phyloP scores from a whole-genome alignment of 371 early-diverging fungal genomes.

The Saksenaea vasiformis region DNA sequence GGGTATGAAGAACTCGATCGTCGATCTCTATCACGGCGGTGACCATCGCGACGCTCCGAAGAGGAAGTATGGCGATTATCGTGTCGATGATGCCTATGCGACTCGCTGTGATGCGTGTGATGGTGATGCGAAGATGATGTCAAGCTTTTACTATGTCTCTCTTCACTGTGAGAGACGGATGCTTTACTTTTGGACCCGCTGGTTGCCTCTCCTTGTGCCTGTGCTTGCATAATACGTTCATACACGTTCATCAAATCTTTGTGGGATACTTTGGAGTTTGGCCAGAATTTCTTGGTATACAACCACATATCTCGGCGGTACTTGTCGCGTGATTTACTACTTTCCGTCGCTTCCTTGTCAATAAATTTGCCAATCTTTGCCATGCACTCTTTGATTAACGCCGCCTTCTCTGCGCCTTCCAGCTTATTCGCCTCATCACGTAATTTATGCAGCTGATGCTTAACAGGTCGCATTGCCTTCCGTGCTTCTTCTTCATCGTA shows the following conservation, averaged over 20 bases:
- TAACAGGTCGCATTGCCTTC: conserved; percentile 58
- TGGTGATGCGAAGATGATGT: not conserved
- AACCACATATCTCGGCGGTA: conserved; percentile 60
- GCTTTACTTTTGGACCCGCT: not conserved
- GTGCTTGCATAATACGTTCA: conserved; percentile 35
- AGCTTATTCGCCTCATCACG: conserved; percentile 51
- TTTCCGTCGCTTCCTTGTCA: conserved; percentile 30
- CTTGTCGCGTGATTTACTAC: conserved; percentile 13
- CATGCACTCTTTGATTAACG: conserved; percentile 59
- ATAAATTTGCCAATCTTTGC: conserved; percentile 66
- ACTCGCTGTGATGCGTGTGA: not conserved
- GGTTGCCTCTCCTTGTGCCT: not conserved
- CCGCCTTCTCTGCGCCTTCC: conserved; percentile 52
- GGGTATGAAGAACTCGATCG: conserved; percentile 3
- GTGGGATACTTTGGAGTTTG: conserved; percentile 46
- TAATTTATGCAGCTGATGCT: conserved; percentile 48
- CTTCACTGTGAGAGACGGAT: not conserved
- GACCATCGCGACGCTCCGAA: not conserved
- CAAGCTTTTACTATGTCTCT: not conserved
- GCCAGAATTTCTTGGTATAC: conserved; percentile 69
- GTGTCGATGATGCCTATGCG: not conserved
- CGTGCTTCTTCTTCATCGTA: conserved; percentile 61
- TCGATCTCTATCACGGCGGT: conserved; percentile 1
- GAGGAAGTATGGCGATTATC: not conserved
- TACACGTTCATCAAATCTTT: conserved; percentile 56